Conservation (phyloP, 1,284 basidiomycete genomes). For the Ceratobasidium sp. region DNA sequence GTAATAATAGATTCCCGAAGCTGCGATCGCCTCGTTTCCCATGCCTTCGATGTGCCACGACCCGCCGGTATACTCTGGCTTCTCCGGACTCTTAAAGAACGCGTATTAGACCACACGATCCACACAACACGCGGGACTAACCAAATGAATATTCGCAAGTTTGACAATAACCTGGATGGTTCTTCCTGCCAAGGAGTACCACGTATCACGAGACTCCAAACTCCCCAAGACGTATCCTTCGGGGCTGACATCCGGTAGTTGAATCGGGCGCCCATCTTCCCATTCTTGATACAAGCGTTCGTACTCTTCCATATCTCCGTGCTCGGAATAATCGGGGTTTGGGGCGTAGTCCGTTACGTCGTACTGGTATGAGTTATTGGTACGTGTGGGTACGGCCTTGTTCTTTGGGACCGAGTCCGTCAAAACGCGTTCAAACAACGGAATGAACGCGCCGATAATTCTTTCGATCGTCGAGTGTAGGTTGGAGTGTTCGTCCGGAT, state of each 20-base stretch:
- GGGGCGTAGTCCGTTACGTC: not conserved
- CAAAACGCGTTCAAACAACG: slow-evolving; percentile 48
- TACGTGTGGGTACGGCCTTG: not conserved
- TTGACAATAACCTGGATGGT: slow-evolving; percentile 60
- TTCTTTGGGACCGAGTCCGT: slow-evolving; percentile 42
- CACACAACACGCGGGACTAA: not conserved
- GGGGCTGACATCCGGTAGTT: slow-evolving; percentile 40
- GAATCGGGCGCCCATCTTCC: slow-evolving; percentile 33
- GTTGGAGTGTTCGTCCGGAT: slow-evolving; percentile 43
- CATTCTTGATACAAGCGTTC: slow-evolving; percentile 34
- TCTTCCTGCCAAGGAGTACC: slow-evolving; percentile 43
- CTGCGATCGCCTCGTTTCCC: slow-evolving; percentile 58
- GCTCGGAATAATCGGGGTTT: too few relatives aligned
- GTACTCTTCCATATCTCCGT: not conserved
- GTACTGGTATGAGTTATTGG: not conserved
- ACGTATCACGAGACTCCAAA: slow-evolving; percentile 42
- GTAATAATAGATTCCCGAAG: slow-evolving; percentile 54
- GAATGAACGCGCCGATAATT: slow-evolving; percentile 46
- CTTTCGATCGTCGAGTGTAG: slow-evolving; percentile 44
- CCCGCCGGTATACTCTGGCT: slow-evolving; percentile 49
- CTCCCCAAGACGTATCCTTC: slow-evolving; percentile 41
- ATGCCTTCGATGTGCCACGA: slow-evolving; percentile 53
- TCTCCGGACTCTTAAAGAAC: slow-evolving; percentile 52
- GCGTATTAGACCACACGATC: not conserved
- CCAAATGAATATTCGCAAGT: slow-evolving; percentile 57